Evolutionary conservation across 352 stramenopile genomes (phyloP).

Genomic region (Globisporangium canariense): DNA sequence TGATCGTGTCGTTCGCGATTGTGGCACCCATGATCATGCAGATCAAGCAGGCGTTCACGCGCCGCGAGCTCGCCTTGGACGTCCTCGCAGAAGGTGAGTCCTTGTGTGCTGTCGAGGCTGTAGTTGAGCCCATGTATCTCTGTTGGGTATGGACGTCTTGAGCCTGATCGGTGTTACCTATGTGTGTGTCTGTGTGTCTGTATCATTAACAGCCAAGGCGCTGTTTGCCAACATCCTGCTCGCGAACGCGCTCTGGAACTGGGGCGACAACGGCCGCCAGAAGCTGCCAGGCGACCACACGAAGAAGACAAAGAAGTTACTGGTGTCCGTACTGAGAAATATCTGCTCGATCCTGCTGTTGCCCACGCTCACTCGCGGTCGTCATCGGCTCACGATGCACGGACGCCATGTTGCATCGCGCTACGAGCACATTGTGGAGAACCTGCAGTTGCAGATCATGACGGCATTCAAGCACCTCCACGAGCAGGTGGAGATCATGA

Average conservation of each 20-base stretch:
- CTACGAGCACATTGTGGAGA: slow-evolving; percentile 36
- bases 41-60: slow-evolving; percentile 76
- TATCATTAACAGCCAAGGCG: slow-evolving; percentile 34
- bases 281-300: slow-evolving; percentile 53
- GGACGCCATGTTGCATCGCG: slow-evolving; percentile 44
- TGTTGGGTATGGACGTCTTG: not conserved
- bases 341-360: slow-evolving; percentile 52
- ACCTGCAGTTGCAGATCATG: slow-evolving; percentile 61
- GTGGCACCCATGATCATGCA: slow-evolving; percentile 88
- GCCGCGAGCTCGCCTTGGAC: slow-evolving; percentile 67
- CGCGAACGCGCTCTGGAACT: slow-evolving; percentile 82
- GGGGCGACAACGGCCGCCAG: slow-evolving; percentile 56
- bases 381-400: slow-evolving; percentile 60
- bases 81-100: slow-evolving; percentile 56
- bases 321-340: slow-evolving; percentile 43
- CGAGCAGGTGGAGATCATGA: slow-evolving; percentile 76
- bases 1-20: slow-evolving; percentile 76
- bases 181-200: not conserved
- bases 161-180: not conserved
- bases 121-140: not conserved
- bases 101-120: not conserved
- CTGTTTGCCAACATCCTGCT: slow-evolving; percentile 73
- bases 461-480: slow-evolving; percentile 56
- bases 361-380: slow-evolving; percentile 64
- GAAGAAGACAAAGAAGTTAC: slow-evolving; percentile 52